phyloP scores from a whole-genome alignment of 208 protist species.

The Crithidia mellificae region DNA sequence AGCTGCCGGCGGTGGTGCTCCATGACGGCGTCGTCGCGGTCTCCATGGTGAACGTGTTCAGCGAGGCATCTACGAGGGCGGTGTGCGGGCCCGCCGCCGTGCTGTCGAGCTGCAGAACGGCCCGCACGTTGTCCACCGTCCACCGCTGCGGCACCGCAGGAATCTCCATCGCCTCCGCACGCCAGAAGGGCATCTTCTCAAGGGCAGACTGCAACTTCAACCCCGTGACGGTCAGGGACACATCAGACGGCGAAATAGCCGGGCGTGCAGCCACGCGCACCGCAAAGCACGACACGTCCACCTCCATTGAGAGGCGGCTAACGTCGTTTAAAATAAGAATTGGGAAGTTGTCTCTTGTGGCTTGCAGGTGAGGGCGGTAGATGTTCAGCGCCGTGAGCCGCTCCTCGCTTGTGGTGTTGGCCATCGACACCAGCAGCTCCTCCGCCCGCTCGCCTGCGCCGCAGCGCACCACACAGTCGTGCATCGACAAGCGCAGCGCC shows the following conservation, averaged over 20 bases:
- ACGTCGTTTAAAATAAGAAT: conserved; percentile 30
- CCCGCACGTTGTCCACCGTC: conserved; percentile 16
- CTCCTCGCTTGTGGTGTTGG: conserved; percentile 19
- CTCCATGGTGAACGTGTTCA: conserved; percentile 20
- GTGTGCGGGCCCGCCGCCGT: background rate
- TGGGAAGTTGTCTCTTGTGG: conserved; percentile 23
- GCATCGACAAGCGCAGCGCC: conserved; percentile 38
- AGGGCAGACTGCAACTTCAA: conserved; percentile 20
- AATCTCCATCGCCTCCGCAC: conserved; percentile 24
- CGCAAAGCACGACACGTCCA: conserved; percentile 15
- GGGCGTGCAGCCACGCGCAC: conserved; percentile 9
- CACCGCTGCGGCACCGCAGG: conserved; percentile 17
- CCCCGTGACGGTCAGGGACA: conserved; percentile 10
- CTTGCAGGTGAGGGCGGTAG: conserved; percentile 15
- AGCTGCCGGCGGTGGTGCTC: background rate
- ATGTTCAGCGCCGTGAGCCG: conserved; percentile 16
- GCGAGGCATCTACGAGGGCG: conserved; percentile 8
- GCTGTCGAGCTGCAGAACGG: conserved; percentile 16
- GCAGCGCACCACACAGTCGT: conserved; percentile 32
- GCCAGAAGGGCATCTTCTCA: conserved; percentile 37
- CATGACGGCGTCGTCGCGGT: conserved; percentile 5
- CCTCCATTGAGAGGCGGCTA: conserved; percentile 15
- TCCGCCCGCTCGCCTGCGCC: background rate
- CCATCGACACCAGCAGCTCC: conserved; percentile 22
- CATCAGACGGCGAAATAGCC: conserved; percentile 9